Evolutionary conservation across 2,329 filamentous ascomycete genomes (phyloP).

Genomic region (Microcyclospora pomicola): DNA sequence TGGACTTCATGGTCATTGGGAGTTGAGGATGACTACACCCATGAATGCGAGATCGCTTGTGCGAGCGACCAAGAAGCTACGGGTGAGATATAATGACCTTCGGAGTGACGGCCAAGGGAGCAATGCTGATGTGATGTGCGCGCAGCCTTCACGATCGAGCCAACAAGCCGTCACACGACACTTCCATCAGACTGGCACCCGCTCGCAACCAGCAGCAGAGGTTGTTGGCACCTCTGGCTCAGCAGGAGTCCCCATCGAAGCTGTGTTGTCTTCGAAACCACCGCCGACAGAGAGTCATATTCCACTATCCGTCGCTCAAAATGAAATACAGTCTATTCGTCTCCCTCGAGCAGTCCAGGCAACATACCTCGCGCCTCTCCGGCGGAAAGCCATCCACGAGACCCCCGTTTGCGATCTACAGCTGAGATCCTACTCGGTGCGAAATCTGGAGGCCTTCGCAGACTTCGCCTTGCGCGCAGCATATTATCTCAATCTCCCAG

Average conservation of each 20-base stretch:
- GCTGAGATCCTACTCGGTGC: conserved; percentile 76
- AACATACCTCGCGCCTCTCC: conserved; percentile 71
- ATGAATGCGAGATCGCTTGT: conserved; percentile 31
- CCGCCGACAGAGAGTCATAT: no score
- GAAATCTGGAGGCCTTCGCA: conserved; percentile 84
- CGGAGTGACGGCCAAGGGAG: no score
- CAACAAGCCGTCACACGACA: no score
- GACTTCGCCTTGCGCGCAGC: conserved; percentile 91
- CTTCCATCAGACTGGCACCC: no score
- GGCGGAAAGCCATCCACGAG: conserved; percentile 57
- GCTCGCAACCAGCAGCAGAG: background rate
- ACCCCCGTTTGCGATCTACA: conserved; percentile 84
- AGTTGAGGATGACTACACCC: conserved; percentile 28
- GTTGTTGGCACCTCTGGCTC: no score
- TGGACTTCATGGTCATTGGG: no score
- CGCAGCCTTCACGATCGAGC: no score
- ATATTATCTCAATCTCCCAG: conserved; percentile 81
- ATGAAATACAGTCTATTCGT: conserved; percentile 32
- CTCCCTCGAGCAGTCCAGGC: conserved; percentile 72
- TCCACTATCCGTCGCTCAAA: conserved; percentile 1
- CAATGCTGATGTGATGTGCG: no score
- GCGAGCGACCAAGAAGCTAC: conserved; percentile 29
- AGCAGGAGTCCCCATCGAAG: no score
- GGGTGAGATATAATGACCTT: conserved; percentile 16
- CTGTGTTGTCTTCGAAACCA: no score